phyloP scores from a whole-genome alignment of 2,329 filamentous ascomycete species.

The Apiospora hydei region DNA sequence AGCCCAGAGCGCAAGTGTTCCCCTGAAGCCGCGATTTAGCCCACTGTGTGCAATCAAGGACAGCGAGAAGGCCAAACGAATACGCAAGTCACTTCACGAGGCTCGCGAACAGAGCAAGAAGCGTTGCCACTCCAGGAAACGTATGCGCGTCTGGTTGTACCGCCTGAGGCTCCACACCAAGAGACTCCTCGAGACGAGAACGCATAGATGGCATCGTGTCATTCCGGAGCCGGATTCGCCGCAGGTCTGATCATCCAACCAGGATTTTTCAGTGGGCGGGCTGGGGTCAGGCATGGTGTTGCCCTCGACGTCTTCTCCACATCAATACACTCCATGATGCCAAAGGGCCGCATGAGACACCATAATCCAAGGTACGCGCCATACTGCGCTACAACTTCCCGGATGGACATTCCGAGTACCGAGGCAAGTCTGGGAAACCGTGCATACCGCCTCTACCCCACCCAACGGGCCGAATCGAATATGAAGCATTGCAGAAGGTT shows the following conservation, averaged over 20 bases:
- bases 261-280: not conserved
- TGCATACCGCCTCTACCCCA: not conserved
- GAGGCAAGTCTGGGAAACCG: not conserved
- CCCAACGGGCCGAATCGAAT: not conserved
- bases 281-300: not conserved
- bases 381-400: not conserved
- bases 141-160: not conserved
- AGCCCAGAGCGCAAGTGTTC: not conserved
- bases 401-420: not conserved
- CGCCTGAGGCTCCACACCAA: too few species aligned
- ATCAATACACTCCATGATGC: not conserved
- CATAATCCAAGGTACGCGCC: not conserved
- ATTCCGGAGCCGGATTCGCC: not conserved
- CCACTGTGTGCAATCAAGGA: not conserved
- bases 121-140: not conserved
- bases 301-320: not conserved
- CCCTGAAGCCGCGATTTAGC: not conserved
- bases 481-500: not conserved
- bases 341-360: not conserved
- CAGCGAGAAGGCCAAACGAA: not conserved
- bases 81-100: not conserved
- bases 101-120: not conserved
- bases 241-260: not conserved
- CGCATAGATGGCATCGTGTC: not conserved
- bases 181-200: not conserved